These are phyloP conservation scores for Parafenestella ontariensis DNA, from an alignment of 2,329 filamentous ascomycete species.

Conservation along the genomic window DNA sequence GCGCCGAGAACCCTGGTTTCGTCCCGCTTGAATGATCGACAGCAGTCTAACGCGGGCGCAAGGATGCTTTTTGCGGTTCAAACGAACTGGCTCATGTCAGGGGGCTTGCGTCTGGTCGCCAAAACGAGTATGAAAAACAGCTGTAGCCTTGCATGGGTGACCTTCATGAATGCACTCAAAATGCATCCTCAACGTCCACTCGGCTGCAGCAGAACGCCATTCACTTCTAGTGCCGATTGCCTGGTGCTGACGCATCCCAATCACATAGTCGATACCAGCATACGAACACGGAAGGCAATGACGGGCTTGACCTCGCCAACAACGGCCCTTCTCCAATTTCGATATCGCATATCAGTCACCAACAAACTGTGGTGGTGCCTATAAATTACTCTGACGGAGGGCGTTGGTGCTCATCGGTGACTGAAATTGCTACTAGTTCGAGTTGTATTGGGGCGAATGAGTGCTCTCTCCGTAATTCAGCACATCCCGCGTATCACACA, in stretches of 20 bases:
- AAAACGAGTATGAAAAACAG: conserved; percentile 27
- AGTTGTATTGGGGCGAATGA: conserved; percentile 13
- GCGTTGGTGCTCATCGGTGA: conserved; percentile 11
- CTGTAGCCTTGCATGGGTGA: conserved; percentile 33
- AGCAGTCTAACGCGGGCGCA: conserved; percentile 41
- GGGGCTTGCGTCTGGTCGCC: conserved; percentile 39
- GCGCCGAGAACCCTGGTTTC: conserved; percentile 44
- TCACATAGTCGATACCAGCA: conserved; percentile 7
- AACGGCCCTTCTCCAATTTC: neutral
- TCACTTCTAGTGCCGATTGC: conserved; percentile 12
- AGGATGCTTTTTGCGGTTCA: conserved; percentile 34
- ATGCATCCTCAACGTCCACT: conserved; percentile 25
- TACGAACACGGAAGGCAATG: conserved; percentile 1
- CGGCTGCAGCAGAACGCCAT: conserved; percentile 31
- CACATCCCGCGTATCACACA: conserved; percentile 37
- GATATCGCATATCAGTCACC: neutral
- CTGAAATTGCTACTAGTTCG: conserved; percentile 13
- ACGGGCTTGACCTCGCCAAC: conserved; percentile 3
- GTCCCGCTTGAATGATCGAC: conserved; percentile 48
- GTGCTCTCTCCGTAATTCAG: conserved; percentile 20
- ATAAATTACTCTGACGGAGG: conserved; percentile 1
- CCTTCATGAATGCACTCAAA: conserved; percentile 17
- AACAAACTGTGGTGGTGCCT: neutral
- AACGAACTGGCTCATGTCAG: conserved; percentile 43
- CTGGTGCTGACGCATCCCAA: conserved; percentile 34